Evolutionary conservation across 1,284 basidiomycete genomes (phyloP), one percentile per base, ranked within the genome.

Genomic region (Cutaneotrichosporon arboriforme): DNA sequence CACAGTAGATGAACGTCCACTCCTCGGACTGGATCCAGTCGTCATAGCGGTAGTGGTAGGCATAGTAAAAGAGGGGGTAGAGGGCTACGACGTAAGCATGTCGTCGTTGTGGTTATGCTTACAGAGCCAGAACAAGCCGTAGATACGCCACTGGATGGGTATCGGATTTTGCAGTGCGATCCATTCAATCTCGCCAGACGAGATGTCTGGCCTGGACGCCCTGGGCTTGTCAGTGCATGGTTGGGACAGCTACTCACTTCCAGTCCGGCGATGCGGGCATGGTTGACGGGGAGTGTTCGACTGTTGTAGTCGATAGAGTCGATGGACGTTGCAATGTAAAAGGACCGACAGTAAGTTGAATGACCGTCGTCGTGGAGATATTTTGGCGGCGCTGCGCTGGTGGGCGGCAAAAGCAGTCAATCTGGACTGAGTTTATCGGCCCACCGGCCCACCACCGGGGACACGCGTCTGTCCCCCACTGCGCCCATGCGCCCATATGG

Each of bases 1-100:
- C 87, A 62, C 88, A 92, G 47, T 86, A 89, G 44, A 98, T 81
- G 69, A 98, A 99, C 0, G 94, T 93, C 88, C 89, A 94, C 71
- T 93, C 89, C 73, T 96, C 93, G 62, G 89, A 92, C 70, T 85
- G 81, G 52, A 94, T 76, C 85, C 88, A 92, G 67, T 90, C 81
- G 66, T 96, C 89, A 73, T 97, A 97, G 69, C 83, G 62, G 54
- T 74, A 60, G 66, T 86, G 88, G 79, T 96, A 97, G 21, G 93
- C 86, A 73, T 93, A 96, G 41, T 88, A 90, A 46, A 92, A 83
- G 26, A 93, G 71, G 0, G 92, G 92, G 69, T 97, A 98, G 55
- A 94, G 79, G 1, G 82, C 73, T 75, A 49, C n/a, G 8, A 12
- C 13, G 42, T 49, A 10, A 31, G 26, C 26, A 31, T 5, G 26